Evolutionary conservation across 805 yeast genomes (phyloP).

Genomic region (Metschnikowia reukaufii): DNA sequence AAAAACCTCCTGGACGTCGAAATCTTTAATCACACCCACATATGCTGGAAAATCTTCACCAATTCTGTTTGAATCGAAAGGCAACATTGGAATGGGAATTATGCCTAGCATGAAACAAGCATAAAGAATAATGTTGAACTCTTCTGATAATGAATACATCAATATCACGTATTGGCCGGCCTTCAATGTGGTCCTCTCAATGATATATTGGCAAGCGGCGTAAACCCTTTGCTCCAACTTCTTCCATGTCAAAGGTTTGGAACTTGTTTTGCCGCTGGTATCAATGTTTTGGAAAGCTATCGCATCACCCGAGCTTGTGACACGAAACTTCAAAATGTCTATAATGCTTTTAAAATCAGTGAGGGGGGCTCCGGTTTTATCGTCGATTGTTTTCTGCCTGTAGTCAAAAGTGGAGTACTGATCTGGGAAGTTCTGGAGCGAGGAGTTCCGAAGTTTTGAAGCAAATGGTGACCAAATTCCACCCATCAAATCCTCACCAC

Average conservation of each 20-base stretch:
- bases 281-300: conserved; percentile 61
- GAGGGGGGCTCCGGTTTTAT: conserved; percentile 69
- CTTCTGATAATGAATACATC: conserved; percentile 86
- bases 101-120: conserved; percentile 86
- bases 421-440: conserved; percentile 61
- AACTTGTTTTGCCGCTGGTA: conserved; percentile 32
- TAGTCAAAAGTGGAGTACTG: conserved; percentile 84
- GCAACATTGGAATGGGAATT: conserved; percentile 72
- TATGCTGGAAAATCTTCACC: conserved; percentile 75
- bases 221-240: conserved; percentile 75
- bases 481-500: conserved; percentile 73
- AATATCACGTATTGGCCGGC: conserved; percentile 75
- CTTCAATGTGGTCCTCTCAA: conserved; percentile 60
- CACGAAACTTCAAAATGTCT: conserved; percentile 78
- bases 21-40: conserved; percentile 64
- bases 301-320: conserved; percentile 71
- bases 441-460: conserved; percentile 60
- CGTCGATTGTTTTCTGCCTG: conserved; percentile 74
- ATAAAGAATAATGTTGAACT: conserved; percentile 74
- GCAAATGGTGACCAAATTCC: conserved; percentile 84
- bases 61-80: conserved; percentile 63
- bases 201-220: conserved; percentile 69
- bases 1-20: conserved; percentile 67
- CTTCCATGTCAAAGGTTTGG: conserved; percentile 62
- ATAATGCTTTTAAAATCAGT: conserved; percentile 70